Base-by-base conservation (phyloP, 805 yeast genomes). In the Saccharomyces jurei region DNA sequence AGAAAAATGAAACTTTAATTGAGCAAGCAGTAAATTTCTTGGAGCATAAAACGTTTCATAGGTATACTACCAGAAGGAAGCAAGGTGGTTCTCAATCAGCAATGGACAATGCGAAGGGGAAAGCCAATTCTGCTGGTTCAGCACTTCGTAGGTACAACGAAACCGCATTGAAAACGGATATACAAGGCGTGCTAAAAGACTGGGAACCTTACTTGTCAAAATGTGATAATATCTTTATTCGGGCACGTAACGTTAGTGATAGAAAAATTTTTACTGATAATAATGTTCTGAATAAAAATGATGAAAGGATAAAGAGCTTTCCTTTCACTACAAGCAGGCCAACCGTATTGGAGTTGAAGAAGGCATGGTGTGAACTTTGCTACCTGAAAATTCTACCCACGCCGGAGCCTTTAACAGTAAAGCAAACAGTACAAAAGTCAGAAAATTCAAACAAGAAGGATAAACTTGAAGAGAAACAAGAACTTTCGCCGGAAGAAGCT, bases 51-150 rank as follows among this genome's bases (percentile, higher is more conserved):
- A 87, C 97, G 0, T 89, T 88, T 69, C 99, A 92, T 68, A 77
- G 98, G 60, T 94, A 94, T 65, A 94, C 99, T 2, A 90, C 97
- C 1, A 83, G 99, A 74, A 80, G 97, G 59, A 94, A 94, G 66
- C 99, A 94, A 70, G 99, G 99, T 75, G 99, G 99, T 1, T 81
- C 97, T 0, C 99, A 94, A 68, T 81, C 91, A 59, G 91, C 97
- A 1, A 86, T 81, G 70, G 99, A 94, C 70, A 89, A 86, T 64
- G 87, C 96, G 0, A 81, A 86, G 60, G 98, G 99, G 3, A 92
- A 91, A 67, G 98, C 98, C 6, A 89, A 89, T 58, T 89, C 97
- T 27, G 99, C 97, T 0, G 99, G 99, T 51, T 86, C 97, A 1
- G 82, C 83, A 52, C 77, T 94, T 49, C 83, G 99, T 73, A 78